These are phyloP conservation scores for Penicillium sp. DNA, from an alignment of 2,329 filamentous ascomycete genomes.

Conservation along the genomic window DNA sequence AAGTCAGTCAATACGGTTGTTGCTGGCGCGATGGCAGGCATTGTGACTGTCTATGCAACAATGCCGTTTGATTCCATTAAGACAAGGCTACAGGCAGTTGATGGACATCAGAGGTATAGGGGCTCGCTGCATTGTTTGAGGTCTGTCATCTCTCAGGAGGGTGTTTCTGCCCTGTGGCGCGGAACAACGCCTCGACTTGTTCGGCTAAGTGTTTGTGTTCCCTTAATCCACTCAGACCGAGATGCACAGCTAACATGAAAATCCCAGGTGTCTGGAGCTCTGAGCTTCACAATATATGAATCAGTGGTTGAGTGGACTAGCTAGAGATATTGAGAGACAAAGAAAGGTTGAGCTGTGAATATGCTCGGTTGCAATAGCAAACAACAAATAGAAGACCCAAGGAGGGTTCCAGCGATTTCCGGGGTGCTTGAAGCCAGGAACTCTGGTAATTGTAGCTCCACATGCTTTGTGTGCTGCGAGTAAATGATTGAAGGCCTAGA, in stretches of 20 bases:
- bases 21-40: constrained; percentile 59
- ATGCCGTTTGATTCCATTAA: constrained; percentile 50
- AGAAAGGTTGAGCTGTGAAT: neutral
- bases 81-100: constrained; percentile 51
- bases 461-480: too few species aligned
- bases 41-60: constrained; percentile 47
- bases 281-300: constrained; percentile 20
- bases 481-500: too few species aligned
- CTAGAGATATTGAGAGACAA: neutral
- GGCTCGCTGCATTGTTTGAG: constrained; percentile 22
- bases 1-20: constrained; percentile 59
- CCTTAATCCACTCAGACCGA: neutral
- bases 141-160: constrained; percentile 47
- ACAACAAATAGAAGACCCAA: neutral
- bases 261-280: constrained; percentile 14
- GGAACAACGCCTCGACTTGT: constrained; percentile 53
- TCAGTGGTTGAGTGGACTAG: constrained; percentile 12
- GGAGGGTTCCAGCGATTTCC: neutral
- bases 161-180: constrained; percentile 63
- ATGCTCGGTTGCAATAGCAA: too few species aligned
- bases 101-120: constrained; percentile 54
- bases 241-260: neutral
- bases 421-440: too few species aligned
- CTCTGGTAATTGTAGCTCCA: too few species aligned
- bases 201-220: constrained; percentile 14